phyloP scores from a whole-genome alignment of 768 basidiomycete genomes.

The Rhizopogon roseolus region DNA sequence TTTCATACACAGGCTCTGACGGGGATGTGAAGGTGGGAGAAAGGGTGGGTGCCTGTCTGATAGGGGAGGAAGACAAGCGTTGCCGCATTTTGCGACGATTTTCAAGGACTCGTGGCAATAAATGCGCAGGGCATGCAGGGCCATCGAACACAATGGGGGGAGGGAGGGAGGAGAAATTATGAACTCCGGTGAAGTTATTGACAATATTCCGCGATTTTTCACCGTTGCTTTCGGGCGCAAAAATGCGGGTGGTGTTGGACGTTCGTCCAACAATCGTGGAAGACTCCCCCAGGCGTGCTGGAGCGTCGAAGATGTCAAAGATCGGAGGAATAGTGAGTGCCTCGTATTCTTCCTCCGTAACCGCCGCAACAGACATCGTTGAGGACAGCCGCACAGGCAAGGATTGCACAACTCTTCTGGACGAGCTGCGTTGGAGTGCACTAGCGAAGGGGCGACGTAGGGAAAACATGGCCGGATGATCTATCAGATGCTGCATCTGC shows the following conservation, averaged over 20 bases:
- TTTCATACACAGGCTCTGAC: slow-evolving; percentile 28
- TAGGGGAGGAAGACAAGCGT: not conserved
- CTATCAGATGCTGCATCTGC: not conserved
- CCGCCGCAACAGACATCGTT: slow-evolving; percentile 4
- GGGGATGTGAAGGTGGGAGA: slow-evolving; percentile 12
- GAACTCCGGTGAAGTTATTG: slow-evolving; percentile 11
- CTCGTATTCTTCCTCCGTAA: slow-evolving; percentile 1
- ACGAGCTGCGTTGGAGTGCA: slow-evolving; percentile 5
- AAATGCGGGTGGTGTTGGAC: slow-evolving; percentile 1
- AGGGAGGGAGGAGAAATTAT: slow-evolving; percentile 28
- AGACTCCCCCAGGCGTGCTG: slow-evolving; percentile 34
- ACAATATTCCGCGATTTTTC: slow-evolving; percentile 2
- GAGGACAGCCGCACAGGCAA: slow-evolving; percentile 12
- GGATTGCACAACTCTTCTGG: slow-evolving; percentile 5
- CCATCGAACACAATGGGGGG: slow-evolving; percentile 45
- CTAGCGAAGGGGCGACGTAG: slow-evolving; percentile 6
- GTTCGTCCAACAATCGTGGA: slow-evolving; percentile 19
- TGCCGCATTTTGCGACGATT: slow-evolving; percentile 10
- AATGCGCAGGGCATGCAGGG: slow-evolving; percentile 34
- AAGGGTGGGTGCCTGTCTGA: slow-evolving; percentile 6
- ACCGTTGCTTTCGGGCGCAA: slow-evolving; percentile 7
- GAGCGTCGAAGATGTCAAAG: slow-evolving; percentile 51
- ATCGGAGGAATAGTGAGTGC: slow-evolving; percentile 26
- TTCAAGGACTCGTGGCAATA: slow-evolving; percentile 10
- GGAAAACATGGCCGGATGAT: slow-evolving; percentile 11